Base-by-base conservation (phyloP, 2,329 filamentous ascomycete species). In the Monascus ruber region DNA sequence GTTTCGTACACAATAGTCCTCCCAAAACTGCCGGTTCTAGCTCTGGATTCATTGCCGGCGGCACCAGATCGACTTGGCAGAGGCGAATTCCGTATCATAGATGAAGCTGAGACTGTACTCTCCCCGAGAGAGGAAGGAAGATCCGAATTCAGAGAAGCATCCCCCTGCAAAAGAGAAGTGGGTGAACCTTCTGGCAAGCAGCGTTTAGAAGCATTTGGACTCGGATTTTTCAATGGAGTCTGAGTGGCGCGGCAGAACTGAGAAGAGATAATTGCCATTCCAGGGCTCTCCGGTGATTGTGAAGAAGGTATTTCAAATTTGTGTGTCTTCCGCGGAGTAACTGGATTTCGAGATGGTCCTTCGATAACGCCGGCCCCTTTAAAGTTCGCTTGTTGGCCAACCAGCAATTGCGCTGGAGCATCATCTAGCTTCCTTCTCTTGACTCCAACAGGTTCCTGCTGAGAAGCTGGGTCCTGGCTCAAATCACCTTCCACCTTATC, bases 281-380 rank as follows among this genome's bases (percentile, higher is more conserved):
- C 58, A 17, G 63, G 62, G 34, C 62, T 65, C 46, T 66, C 62
- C 1, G 63, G 63, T 5, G 63, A 65, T 32, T 66, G 63, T 5
- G 63, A 66, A 3, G 63, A 66, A 4, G 62, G 63, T 39, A 66
- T 58, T 38, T 63, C 60, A 6, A 51, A 43, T 34, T 43, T 55
- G 11, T 41, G 45, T 27, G 37, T 37, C 43, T 62, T 65, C 33
- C 46, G 51, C 5, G 63, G 63, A 1, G 63, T 66, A 5, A 48
- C 39, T 27, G 57, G 59, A 8, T 27, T 31, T 25, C 31, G 17
- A 11, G 25, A 27, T 32, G 9, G 7, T 17, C 5, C 26, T 2
- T 17, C 32, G 11, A 24, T 34, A 7, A 6, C 6, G 7, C 7
- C 24, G 2, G 2, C 24, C 24, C 7, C 11, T 34, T 11, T 34